These are phyloP conservation scores for Davidsoniella neocaledoniae DNA, from an alignment of 2,329 filamentous ascomycete genomes.

Conservation along the genomic window DNA sequence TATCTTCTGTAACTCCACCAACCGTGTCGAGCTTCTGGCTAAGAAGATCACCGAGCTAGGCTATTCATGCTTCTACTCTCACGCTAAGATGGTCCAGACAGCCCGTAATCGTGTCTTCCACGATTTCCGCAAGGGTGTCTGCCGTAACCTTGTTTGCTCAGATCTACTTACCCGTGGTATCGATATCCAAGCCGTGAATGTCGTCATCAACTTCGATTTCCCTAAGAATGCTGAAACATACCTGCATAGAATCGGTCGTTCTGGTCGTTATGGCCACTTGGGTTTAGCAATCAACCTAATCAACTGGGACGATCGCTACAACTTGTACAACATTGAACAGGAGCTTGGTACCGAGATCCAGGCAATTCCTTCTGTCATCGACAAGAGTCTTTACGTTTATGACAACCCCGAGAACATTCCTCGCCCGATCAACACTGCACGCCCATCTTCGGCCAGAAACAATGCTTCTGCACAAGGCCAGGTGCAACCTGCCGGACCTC, in stretches of 20 bases:
- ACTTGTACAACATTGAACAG: constrained; percentile 95
- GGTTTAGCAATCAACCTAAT: constrained; percentile 97
- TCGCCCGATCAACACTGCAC: constrained; percentile 45
- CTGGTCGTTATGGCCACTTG: constrained; percentile 89
- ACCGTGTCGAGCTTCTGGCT: constrained; percentile 87
- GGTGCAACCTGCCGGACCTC: constrained; percentile 8
- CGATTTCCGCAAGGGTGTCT: constrained; percentile 95
- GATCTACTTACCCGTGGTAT: constrained; percentile 96
- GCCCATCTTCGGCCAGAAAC: constrained; percentile 14
- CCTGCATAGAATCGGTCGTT: constrained; percentile 93
- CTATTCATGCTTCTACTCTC: constrained; percentile 98
- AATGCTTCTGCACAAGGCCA: background rate
- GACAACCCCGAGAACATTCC: constrained; percentile 92
- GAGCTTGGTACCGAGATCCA: constrained; percentile 95
- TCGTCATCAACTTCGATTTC: constrained; percentile 99
- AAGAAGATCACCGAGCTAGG: constrained; percentile 99
- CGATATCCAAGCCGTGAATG: constrained; percentile 97
- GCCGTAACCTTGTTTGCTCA: constrained; percentile 94
- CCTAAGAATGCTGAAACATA: constrained; percentile 99
- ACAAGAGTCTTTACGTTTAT: constrained; percentile 97
- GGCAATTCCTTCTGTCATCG: constrained; percentile 83
- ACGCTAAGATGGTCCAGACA: constrained; percentile 93
- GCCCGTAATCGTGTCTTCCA: constrained; percentile 97
- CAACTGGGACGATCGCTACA: constrained; percentile 98
- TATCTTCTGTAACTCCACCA: constrained; percentile 99